These are phyloP conservation scores for Daldinia childiae DNA, from an alignment of 495 filamentous ascomycete species.

Conservation along the genomic window DNA sequence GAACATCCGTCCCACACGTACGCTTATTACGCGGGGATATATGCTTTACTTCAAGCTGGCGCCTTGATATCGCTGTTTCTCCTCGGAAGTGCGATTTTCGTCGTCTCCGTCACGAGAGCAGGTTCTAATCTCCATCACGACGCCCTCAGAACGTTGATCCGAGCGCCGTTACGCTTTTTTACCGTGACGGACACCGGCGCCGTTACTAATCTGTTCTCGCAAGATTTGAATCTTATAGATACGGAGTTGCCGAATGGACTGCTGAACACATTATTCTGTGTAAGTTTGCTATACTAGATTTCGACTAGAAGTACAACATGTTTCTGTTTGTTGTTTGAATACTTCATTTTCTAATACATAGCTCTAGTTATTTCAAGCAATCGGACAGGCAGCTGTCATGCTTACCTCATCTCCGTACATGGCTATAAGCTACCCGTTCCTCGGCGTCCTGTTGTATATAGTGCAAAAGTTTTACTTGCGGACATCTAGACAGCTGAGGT, in stretches of 20 bases:
- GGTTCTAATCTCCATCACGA: slow-evolving; percentile 44
- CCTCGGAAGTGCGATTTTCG: neutral
- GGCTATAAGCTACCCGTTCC: slow-evolving; percentile 39
- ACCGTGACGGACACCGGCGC: neutral
- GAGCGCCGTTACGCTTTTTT: slow-evolving; percentile 37
- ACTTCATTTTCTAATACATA: neutral
- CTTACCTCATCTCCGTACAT: slow-evolving; percentile 46
- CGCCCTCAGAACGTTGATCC: slow-evolving; percentile 41
- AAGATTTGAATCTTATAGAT: neutral
- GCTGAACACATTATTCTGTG: neutral
- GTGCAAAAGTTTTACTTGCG: slow-evolving; percentile 69
- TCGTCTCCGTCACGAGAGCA: slow-evolving; percentile 12
- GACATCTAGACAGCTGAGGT: slow-evolving; percentile 53
- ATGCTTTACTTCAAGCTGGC: neutral
- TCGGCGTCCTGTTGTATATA: slow-evolving; percentile 54
- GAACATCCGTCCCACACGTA: neutral
- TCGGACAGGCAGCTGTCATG: neutral
- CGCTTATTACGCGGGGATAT: neutral
- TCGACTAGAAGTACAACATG: no score
- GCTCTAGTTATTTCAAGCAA: neutral
- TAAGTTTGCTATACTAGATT: neutral
- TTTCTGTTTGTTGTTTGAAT: neutral
- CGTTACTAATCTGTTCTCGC: neutral
- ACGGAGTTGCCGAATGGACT: neutral
- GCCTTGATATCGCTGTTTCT: neutral